Evolutionary conservation across 345 rosid genomes (phyloP).

Genomic region (Limnanthes douglasii): DNA sequence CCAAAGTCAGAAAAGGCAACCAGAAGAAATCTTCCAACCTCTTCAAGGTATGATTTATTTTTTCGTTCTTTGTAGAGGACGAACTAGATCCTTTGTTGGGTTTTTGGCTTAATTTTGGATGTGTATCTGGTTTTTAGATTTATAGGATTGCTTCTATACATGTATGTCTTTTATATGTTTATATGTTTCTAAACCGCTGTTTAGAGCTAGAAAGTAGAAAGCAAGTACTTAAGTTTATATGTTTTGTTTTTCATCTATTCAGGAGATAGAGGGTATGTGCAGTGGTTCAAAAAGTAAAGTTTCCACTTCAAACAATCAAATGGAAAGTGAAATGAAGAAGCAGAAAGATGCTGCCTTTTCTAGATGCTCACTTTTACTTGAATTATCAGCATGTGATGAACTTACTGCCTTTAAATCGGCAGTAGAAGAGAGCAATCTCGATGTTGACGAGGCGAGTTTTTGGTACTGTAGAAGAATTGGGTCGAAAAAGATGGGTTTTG

Average conservation of each 20-base stretch:
- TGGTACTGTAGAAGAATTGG: slow-evolving; percentile 82
- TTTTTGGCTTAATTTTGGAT: too few species aligned
- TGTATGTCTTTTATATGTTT: too few species aligned
- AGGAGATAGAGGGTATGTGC: slow-evolving; percentile 39
- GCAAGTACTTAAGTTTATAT: not conserved
- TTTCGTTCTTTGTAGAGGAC: too few species aligned
- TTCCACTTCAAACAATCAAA: slow-evolving; percentile 16
- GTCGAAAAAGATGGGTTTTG: slow-evolving; percentile 72
- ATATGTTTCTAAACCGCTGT: too few species aligned
- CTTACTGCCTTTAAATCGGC: slow-evolving; percentile 34
- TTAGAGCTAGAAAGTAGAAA: too few species aligned
- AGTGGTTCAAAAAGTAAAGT: slow-evolving; percentile 25
- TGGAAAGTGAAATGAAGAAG: slow-evolving; percentile 28
- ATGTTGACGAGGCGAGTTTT: slow-evolving; percentile 30
- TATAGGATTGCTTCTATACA: too few species aligned
- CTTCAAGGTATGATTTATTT: too few species aligned
- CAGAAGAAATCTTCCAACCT: too few species aligned
- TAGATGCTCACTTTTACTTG: slow-evolving; percentile 46
- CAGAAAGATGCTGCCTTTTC: slow-evolving; percentile 12
- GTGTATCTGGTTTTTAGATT: too few species aligned
- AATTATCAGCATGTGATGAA: slow-evolving; percentile 58
- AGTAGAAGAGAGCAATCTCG: slow-evolving; percentile 32
- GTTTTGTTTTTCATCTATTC: slow-evolving; percentile 14
- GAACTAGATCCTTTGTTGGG: too few species aligned
- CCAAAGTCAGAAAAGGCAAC: too few species aligned